These are phyloP conservation scores for Daedaleopsis sinensis DNA, from an alignment of 768 basidiomycete genomes.

Conservation along the genomic window DNA sequence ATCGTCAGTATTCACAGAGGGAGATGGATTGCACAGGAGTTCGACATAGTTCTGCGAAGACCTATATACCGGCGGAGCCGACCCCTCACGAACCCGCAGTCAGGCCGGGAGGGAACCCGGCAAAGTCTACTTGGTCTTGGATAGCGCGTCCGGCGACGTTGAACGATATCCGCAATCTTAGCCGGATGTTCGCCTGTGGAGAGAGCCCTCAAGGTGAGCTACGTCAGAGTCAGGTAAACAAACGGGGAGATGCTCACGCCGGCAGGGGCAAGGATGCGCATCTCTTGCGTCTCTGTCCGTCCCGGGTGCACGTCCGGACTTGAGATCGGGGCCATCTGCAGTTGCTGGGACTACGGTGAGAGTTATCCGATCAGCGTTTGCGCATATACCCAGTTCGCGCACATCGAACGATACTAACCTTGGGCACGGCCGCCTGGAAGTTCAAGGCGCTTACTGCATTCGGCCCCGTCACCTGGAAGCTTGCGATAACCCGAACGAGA, in stretches of 20 bases:
- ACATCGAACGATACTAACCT: slow-evolving; percentile 48
- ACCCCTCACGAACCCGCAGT: slow-evolving; percentile 47
- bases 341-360: slow-evolving; percentile 77
- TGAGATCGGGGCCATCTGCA: slow-evolving; percentile 98
- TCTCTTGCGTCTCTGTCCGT: slow-evolving; percentile 88
- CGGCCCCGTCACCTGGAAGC: slow-evolving; percentile 72
- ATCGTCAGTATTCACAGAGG: slow-evolving; percentile 4
- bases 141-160: slow-evolving; percentile 64
- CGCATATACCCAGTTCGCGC: not conserved
- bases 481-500: slow-evolving; percentile 86
- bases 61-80: not conserved
- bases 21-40: slow-evolving; percentile 7
- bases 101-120: slow-evolving; percentile 81
- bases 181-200: slow-evolving; percentile 73
- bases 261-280: slow-evolving; percentile 86
- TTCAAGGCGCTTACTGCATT: slow-evolving; percentile 65
- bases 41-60: slow-evolving; percentile 6
- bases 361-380: not conserved
- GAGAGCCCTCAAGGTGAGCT: slow-evolving; percentile 9
- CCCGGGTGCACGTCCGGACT: slow-evolving; percentile 79
- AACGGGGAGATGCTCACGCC: slow-evolving; percentile 60
- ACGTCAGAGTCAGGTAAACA: not conserved
- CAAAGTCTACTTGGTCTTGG: slow-evolving; percentile 95
- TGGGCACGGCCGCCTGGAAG: slow-evolving; percentile 98
- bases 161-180: slow-evolving; percentile 86